Evolutionary conservation across 768 basidiomycete species (phyloP).

Genomic region (Kwoniella sp.): DNA sequence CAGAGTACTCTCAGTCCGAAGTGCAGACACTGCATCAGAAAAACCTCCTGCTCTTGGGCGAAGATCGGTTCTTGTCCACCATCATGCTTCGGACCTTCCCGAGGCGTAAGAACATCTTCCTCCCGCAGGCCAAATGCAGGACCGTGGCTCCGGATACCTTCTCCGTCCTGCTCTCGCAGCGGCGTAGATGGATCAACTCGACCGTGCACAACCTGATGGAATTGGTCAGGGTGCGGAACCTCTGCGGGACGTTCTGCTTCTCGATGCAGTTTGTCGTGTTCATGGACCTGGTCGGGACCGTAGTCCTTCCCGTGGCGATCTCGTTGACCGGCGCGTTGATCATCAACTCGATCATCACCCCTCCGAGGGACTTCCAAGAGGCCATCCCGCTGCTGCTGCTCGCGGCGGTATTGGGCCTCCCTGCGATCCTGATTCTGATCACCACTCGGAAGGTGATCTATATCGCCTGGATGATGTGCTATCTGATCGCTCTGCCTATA

Average conservation of each 20-base stretch:
- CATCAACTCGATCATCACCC: conserved; percentile 69
- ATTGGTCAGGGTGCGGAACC: conserved; percentile 88
- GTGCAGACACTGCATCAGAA: conserved; percentile 96
- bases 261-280: conserved; percentile 99
- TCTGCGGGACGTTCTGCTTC: conserved; percentile 99
- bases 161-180: conserved; percentile 84
- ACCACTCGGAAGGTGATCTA: conserved; percentile 93
- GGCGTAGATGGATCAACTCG: conserved; percentile 98
- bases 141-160: conserved; percentile 97
- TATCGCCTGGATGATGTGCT: conserved; percentile 96
- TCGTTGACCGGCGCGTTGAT: conserved; percentile 82
- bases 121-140: conserved; percentile 89
- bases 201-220: conserved; percentile 99
- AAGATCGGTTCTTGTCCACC: conserved; percentile 98
- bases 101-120: conserved; percentile 98
- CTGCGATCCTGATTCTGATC: conserved; percentile 84
- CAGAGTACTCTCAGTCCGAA: conserved; percentile 91
- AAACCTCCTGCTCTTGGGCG: conserved; percentile 89
- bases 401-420: conserved; percentile 84
- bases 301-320: conserved; percentile 88
- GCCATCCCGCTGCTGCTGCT: conserved; percentile 91
- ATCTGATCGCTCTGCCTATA: conserved; percentile 83
- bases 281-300: conserved; percentile 66
- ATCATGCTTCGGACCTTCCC: conserved; percentile 95
- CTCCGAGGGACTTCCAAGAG: conserved; percentile 79